Conservation (phyloP, 495 filamentous ascomycete species). For the Venustampulla echinocandica region DNA sequence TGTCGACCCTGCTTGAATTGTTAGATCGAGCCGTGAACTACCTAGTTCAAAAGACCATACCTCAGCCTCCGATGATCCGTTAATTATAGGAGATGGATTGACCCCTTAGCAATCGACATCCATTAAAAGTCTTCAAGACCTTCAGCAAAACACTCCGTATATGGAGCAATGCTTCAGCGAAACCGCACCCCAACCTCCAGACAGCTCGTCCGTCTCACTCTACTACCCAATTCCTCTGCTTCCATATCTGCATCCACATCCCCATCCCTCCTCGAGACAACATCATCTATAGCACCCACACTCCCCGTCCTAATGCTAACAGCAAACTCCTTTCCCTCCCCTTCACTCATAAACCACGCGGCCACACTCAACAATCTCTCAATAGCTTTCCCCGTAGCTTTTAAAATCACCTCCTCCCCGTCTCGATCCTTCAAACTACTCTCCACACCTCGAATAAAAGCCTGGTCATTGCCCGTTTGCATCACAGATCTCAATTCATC, state of each 20-base stretch:
- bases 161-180: too few species aligned
- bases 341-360: slow-evolving; percentile 52
- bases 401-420: slow-evolving; percentile 57
- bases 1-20: too few species aligned
- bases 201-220: slow-evolving; percentile 56
- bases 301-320: slow-evolving; percentile 56
- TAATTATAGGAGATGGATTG: too few species aligned
- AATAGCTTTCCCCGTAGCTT: slow-evolving; percentile 75
- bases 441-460: neutral
- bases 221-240: slow-evolving; percentile 49
- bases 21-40: too few species aligned
- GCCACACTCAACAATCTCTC: slow-evolving; percentile 57
- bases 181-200: slow-evolving; percentile 56
- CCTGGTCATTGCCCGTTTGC: neutral
- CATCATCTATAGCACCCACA: slow-evolving; percentile 63
- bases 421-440: slow-evolving; percentile 5
- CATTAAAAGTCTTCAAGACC: too few species aligned
- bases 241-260: slow-evolving; percentile 35
- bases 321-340: slow-evolving; percentile 44
- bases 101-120: too few species aligned
- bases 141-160: too few species aligned
- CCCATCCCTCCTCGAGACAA: slow-evolving; percentile 37
- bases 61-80: too few species aligned
- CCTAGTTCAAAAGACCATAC: too few species aligned
- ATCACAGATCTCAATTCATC: neutral